Evolutionary conservation across 2,329 filamentous ascomycete species (phyloP).

Genomic region (Scortechinia acanthostroma): DNA sequence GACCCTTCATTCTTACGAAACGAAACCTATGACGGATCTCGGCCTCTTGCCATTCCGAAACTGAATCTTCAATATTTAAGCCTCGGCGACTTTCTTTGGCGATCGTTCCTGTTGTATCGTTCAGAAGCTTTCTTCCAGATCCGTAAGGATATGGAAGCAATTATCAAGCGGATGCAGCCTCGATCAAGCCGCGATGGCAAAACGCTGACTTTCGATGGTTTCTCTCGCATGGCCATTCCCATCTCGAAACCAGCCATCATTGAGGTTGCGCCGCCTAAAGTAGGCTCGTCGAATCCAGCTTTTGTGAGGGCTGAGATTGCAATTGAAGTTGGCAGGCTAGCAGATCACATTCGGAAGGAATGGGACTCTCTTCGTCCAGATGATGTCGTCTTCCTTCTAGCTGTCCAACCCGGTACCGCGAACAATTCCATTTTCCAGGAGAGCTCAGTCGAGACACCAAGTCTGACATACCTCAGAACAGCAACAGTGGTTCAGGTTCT

Average conservation of each 20-base stretch:
- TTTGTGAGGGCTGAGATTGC: conserved; percentile 79
- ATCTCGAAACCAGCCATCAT: conserved; percentile 81
- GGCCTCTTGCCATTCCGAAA: conserved; percentile 84
- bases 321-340: conserved; percentile 75
- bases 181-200: conserved; percentile 55
- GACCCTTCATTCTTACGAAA: conserved; percentile 73
- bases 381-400: conserved; percentile 82
- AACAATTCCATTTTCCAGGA: conserved; percentile 24
- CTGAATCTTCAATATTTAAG: conserved; percentile 92
- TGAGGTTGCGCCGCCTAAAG: conserved; percentile 74
- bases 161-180: conserved; percentile 72
- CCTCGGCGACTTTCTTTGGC: conserved; percentile 93
- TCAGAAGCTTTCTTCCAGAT: conserved; percentile 92
- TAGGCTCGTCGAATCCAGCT: conserved; percentile 78
- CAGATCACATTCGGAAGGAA: conserved; percentile 69
- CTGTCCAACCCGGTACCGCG: conserved; percentile 56
- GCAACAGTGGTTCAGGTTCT: conserved; percentile 81
- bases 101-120: conserved; percentile 80
- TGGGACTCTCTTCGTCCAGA: conserved; percentile 84
- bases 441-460: conserved; percentile 46
- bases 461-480: conserved; percentile 66
- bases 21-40: conserved; percentile 79
- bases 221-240: conserved; percentile 84
- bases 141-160: conserved; percentile 79
- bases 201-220: conserved; percentile 66